Base-by-base conservation (phyloP, 768 basidiomycete species). In the Leucocoprinus leucothites region DNA sequence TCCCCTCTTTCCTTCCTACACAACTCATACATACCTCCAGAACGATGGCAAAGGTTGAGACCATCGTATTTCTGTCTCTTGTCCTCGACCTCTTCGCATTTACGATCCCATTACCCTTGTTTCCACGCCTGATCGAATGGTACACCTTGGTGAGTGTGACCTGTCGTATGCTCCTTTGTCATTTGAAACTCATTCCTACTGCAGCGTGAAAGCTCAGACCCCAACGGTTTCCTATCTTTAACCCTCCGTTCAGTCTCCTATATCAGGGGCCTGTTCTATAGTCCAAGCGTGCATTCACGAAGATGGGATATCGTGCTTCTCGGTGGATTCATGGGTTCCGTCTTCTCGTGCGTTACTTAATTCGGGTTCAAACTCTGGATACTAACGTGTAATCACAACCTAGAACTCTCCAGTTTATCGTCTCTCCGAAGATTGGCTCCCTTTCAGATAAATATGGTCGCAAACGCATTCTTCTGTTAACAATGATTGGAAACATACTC, bases 81-180 rank as follows among this genome's bases (percentile, higher is more conserved):
- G 79, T 99, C 22, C 79, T 98, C 40, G 96, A 99, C 70, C 82
- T 99, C 21, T 74, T 78, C 79, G 91, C 93, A 11, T 96, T 95
- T 70, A 97, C 93, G 21, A 90, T 96, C 44, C 94, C 94, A 9
- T 78, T 98, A n/a, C 96, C 96, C 19, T 82, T 98, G 26, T 98
- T 98, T 70, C 96, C 96, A n/a, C 84, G 95, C n/a, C 77, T 98
- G 48, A 94, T 97, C 41, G 87, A 95, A 72, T 94, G 89, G 89
- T 95, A 94, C 66, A 86, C 85, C 1, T 69, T 83, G 65, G 90
- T 88, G 60, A 63, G 82, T 69, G 21, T n/a, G 38, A 35, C 48
- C 43, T 52, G 26, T 31, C 36, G 25, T 13, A 21, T 41, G 14
- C 34, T 18, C 9, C 18, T 13, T n/a, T 9, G 9, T 31, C 43